phyloP scores from a whole-genome alignment of 179 eudicot genomes.

The Silene noctiflora region DNA sequence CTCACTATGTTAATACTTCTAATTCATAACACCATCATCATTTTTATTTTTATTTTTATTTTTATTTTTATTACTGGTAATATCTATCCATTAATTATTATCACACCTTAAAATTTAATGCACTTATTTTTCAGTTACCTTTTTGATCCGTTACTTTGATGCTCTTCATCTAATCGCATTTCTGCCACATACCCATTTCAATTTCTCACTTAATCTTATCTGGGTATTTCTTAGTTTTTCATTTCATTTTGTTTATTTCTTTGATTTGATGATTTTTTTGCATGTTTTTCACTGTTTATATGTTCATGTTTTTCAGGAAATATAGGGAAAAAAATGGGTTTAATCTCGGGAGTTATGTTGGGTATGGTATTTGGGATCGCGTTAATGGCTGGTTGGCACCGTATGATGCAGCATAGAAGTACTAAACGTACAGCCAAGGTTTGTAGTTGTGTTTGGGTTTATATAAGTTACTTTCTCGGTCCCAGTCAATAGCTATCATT shows the following conservation, averaged over 20 bases:
- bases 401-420: constrained; percentile 76
- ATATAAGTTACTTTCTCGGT: background rate
- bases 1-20: background rate
- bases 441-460: constrained; percentile 4
- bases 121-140: background rate
- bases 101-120: background rate
- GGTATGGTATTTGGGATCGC: constrained; percentile 77
- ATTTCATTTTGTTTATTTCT: constrained; percentile 7
- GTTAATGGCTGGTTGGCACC: constrained; percentile 87
- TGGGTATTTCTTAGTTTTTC: constrained; percentile 6
- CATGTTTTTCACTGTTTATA: background rate
- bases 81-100: background rate
- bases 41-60: too few species aligned
- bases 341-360: constrained; percentile 73
- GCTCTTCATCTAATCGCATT: constrained; percentile 13
- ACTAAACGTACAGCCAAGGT: constrained; percentile 74
- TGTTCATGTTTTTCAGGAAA: constrained; percentile 17
- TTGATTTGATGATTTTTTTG: background rate
- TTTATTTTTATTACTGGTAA: background rate
- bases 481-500: too few species aligned
- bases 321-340: constrained; percentile 56
- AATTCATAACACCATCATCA: background rate
- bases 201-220: constrained; percentile 10
- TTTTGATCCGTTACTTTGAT: constrained; percentile 29
- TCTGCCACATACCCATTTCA: background rate